These are phyloP conservation scores for Teunomyces aglyptinius DNA, from an alignment of 805 yeast species.

Conservation along the genomic window DNA sequence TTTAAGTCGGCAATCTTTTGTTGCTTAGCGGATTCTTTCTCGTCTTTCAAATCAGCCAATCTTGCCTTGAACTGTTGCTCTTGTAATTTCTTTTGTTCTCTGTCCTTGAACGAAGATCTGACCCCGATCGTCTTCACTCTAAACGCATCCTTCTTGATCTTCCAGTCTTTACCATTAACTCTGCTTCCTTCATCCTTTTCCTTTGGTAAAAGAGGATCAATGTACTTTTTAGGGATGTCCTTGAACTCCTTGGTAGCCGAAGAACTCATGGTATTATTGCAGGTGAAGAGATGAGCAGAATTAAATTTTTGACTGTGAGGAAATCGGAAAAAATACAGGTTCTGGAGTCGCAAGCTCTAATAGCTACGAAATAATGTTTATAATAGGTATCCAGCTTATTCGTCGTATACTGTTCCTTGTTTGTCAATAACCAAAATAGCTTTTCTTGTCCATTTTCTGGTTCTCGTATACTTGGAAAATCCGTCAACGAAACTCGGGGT, in stretches of 20 bases:
- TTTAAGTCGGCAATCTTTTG: constrained; percentile 56
- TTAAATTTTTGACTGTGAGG: not conserved
- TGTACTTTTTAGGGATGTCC: constrained; percentile 35
- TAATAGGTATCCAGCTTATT: not conserved
- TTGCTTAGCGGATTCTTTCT: constrained; percentile 61
- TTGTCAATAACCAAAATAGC: constrained; percentile 36
- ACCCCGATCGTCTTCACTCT: constrained; percentile 64
- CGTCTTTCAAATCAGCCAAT: constrained; percentile 71
- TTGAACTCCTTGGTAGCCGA: constrained; percentile 24
- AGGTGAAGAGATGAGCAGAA: constrained; percentile 6
- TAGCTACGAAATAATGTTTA: not conserved
- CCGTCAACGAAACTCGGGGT: constrained; percentile 42
- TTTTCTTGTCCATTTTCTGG: constrained; percentile 50
- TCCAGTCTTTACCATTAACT: constrained; percentile 74
- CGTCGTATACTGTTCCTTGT: constrained; percentile 11
- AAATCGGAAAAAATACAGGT: constrained; percentile 1
- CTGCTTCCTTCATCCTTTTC: constrained; percentile 46
- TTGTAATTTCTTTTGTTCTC: constrained; percentile 63
- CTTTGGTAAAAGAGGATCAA: constrained; percentile 32
- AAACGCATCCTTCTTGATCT: constrained; percentile 63
- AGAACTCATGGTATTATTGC: constrained; percentile 27
- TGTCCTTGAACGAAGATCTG: constrained; percentile 58
- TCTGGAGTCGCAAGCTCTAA: not conserved
- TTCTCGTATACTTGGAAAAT: constrained; percentile 49
- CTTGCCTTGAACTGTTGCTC: constrained; percentile 67